A percentile compares a stretch with the other conserved stretches of the same genome.
phyloP scores from a whole-genome alignment of 108 stramenopile genomes.

The Chaetoceros tenuissimus region DNA sequence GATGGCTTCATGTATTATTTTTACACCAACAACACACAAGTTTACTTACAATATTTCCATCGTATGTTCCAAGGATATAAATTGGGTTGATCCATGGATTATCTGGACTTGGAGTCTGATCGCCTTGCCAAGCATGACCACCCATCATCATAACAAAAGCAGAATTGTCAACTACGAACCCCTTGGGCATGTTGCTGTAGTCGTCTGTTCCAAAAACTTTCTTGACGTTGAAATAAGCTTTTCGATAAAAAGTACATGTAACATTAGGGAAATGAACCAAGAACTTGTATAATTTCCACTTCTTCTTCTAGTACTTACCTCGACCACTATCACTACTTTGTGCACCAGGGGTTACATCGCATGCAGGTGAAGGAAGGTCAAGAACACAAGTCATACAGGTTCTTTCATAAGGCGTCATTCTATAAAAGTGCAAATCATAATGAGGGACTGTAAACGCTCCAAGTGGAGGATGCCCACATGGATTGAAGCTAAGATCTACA shows the following conservation, averaged over 20 bases:
- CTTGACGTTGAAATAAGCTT: too few species aligned
- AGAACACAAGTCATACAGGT: background rate
- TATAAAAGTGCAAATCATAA: background rate
- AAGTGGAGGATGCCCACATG: constrained; percentile 7
- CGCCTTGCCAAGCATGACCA: background rate
- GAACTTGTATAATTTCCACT: background rate
- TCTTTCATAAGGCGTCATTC: background rate
- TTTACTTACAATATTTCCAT: too few species aligned
- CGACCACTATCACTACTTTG: background rate
- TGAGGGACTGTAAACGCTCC: background rate
- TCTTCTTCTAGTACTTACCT: background rate
- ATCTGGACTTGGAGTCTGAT: background rate
- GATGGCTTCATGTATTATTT: too few species aligned
- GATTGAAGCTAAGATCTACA: constrained; percentile 1
- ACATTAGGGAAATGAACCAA: too few species aligned
- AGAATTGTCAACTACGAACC: background rate
- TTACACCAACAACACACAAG: too few species aligned
- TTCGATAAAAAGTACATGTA: too few species aligned
- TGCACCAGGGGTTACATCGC: background rate
- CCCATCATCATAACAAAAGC: background rate
- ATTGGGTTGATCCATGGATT: background rate
- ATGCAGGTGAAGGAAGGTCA: background rate
- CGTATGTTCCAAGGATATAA: background rate
- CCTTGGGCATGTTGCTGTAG: background rate
- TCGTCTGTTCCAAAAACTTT: too few species aligned